These are phyloP conservation scores for Pulveroboletus sp. DNA, from an alignment of 768 basidiomycete species.

Conservation along the genomic window DNA sequence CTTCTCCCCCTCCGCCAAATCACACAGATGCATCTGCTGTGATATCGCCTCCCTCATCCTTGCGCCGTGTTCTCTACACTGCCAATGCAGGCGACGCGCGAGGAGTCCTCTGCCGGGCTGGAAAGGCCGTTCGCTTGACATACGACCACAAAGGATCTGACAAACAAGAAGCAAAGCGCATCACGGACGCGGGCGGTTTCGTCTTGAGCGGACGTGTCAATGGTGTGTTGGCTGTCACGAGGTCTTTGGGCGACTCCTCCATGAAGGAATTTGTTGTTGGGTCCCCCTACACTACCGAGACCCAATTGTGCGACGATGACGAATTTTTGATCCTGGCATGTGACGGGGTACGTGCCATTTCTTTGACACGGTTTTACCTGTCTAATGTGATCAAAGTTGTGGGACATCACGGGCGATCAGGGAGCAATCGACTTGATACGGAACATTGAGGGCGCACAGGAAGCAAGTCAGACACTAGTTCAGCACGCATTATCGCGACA, in stretches of 20 bases:
- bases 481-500: conserved; percentile 84
- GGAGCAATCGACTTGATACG: conserved; percentile 83
- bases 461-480: conserved; percentile 72
- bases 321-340: conserved; percentile 96
- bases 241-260: conserved; percentile 91
- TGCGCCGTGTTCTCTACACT: conserved; percentile 82
- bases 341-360: conserved; percentile 73
- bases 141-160: conserved; percentile 99
- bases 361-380: not conserved
- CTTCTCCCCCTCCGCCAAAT: conserved; percentile 25
- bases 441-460: conserved; percentile 69
- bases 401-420: conserved; percentile 95
- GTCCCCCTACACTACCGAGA: conserved; percentile 97
- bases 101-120: conserved; percentile 86
- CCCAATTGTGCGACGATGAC: conserved; percentile 83
- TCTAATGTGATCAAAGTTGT: conserved; percentile 55
- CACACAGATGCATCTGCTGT: conserved; percentile 28
- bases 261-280: conserved; percentile 99
- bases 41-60: conserved; percentile 43
- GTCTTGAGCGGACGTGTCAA: conserved; percentile 99
- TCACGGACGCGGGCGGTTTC: conserved; percentile 96
- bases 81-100: conserved; percentile 98
- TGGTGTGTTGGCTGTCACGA: conserved; percentile 93
- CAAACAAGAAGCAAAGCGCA: conserved; percentile 94
- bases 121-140: conserved; percentile 87